Evolutionary conservation across 768 basidiomycete genomes (phyloP), one percentile per base, ranked within the genome.

Genomic region (Tulasnella sp.): DNA sequence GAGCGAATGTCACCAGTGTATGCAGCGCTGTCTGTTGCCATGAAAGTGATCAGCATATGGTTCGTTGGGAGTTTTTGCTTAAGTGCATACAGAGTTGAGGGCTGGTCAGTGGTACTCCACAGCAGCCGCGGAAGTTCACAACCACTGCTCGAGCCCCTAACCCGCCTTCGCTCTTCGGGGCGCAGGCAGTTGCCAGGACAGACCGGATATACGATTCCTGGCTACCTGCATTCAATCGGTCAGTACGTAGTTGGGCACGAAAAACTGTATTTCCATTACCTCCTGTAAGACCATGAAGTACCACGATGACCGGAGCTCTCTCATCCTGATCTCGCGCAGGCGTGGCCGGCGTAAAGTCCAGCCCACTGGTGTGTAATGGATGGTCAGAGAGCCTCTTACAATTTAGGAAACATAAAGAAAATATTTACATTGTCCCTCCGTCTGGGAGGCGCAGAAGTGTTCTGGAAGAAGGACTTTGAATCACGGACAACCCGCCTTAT

Each of bases 41-140:
- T 22, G n/a, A 35, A 39, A 35, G 35, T 7, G 16, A n/a, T 19
- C 29, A 19, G 26, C 35, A 19, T 26, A 34, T 19, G 44, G 32
- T 14, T 2, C 11, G 3, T 41, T 74, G 16, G 36, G 77, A 68
- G 74, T 75, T 71, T 83, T 14, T n/a, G 39, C 16, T 2, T 26
- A 4, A 47, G 4, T 16, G 44, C 68, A 19, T 47, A 71, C 59
- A 98, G 42, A 97, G 81, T 76, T 93, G 89, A 4, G 88, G 86
- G 69, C 87, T 88, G 1, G 93, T 96, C 72, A 98, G 79, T 2
- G 91, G 91, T 36, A 90, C 87, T 40, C 90, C 90, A 69, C 94
- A 95, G 81, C 94, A 96, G 78, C 94, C 95, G 76, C 95, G 87
- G 81, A 91, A 95, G 81, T 96, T 97, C 78, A 95, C 86, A 9